phyloP scores from a whole-genome alignment of 495 filamentous ascomycete species.

The Penicillium subrubescens region DNA sequence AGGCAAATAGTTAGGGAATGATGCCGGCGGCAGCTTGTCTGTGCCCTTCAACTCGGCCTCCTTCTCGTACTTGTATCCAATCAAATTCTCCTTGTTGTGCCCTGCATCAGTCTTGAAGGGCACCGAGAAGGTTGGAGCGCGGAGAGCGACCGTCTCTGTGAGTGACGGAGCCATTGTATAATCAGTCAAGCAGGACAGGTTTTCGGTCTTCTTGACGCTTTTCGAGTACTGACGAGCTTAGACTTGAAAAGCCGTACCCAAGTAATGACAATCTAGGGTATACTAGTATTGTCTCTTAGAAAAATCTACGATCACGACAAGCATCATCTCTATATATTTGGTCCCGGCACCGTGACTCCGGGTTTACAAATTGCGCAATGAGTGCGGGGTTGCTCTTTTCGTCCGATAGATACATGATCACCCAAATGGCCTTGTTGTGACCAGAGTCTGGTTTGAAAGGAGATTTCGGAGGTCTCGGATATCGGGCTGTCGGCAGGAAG shows the following conservation, averaged over 20 bases:
- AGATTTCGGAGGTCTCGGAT: not conserved
- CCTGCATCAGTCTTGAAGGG: slow-evolving; percentile 43
- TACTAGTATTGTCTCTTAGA: not conserved
- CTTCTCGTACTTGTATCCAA: slow-evolving; percentile 51
- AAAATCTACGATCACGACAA: not conserved
- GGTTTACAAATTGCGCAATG: slow-evolving; percentile 14
- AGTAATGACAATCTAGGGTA: not conserved
- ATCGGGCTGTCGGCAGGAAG: not conserved
- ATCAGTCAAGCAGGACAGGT: not conserved
- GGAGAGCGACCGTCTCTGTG: slow-evolving; percentile 45
- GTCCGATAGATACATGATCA: not conserved
- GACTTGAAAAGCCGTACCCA: not conserved
- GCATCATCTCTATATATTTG: slow-evolving; percentile 10
- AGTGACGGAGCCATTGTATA: slow-evolving; percentile 57
- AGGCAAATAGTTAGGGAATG: slow-evolving; percentile 75
- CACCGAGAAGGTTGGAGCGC: slow-evolving; percentile 36
- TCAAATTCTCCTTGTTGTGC: slow-evolving; percentile 65
- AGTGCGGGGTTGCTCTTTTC: slow-evolving; percentile 16
- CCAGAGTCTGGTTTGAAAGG: not conserved
- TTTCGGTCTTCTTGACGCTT: not conserved
- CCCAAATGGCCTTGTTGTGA: not conserved
- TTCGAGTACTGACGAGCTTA: not conserved
- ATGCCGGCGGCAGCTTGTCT: slow-evolving; percentile 48
- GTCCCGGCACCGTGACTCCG: slow-evolving; percentile 12
- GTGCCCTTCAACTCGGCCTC: slow-evolving; percentile 48